Evolutionary conservation across 495 filamentous ascomycete genomes (phyloP).

Genomic region (Penicillium coprophilum): DNA sequence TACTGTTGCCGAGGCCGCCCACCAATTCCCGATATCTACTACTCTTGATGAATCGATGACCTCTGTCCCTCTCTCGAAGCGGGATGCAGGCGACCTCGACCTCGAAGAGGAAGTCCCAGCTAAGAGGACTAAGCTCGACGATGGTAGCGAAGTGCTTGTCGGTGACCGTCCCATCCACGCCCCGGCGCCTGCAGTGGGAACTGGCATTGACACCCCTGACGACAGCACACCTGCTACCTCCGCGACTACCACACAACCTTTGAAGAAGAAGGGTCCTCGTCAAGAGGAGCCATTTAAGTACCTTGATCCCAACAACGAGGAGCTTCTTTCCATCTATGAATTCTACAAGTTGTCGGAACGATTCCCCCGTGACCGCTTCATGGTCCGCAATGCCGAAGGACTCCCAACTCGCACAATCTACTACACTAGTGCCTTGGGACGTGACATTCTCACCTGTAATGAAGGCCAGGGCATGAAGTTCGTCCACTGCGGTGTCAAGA

Average conservation of each 20-base stretch:
- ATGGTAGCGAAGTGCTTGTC: constrained; percentile 46
- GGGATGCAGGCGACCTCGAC: constrained; percentile 40
- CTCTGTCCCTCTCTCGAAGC: constrained; percentile 34
- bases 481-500: constrained; percentile 93
- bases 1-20: constrained; percentile 42
- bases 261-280: constrained; percentile 47
- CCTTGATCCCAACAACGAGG: constrained; percentile 66
- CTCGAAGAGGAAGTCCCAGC: constrained; percentile 44
- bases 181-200: constrained; percentile 44
- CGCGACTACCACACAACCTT: constrained; percentile 23
- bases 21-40: constrained; percentile 41
- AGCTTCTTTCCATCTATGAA: constrained; percentile 67
- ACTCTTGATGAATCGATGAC: constrained; percentile 28
- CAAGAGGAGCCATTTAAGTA: constrained; percentile 93
- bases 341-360: constrained; percentile 81
- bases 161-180: constrained; percentile 52
- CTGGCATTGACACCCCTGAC: constrained; percentile 40
- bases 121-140: constrained; percentile 48
- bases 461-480: constrained; percentile 91
- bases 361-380: constrained; percentile 88
- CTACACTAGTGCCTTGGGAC: constrained; percentile 83
- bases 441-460: constrained; percentile 77
- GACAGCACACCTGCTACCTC: constrained; percentile 33
- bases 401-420: constrained; percentile 86
- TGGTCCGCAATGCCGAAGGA: constrained; percentile 89